Conservation (phyloP, 192 early-diverging fungal species). For the Coemansia sp. region DNA sequence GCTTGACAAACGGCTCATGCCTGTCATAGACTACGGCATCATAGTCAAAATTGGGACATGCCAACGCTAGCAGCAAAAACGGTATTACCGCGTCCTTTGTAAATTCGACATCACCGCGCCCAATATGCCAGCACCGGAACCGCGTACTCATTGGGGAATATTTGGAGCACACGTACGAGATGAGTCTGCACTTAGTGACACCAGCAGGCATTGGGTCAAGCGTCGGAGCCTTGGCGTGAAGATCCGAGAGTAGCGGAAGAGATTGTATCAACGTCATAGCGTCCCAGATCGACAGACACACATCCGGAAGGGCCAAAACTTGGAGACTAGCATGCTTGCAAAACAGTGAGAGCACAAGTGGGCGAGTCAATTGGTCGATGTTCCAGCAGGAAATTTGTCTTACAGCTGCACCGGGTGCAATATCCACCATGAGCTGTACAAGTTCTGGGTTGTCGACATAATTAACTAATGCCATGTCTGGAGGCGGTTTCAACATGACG, state of each 20-base stretch:
- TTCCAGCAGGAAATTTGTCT: background rate
- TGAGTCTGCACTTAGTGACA: background rate
- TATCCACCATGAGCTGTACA: background rate
- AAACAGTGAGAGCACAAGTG: background rate
- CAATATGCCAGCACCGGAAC: background rate
- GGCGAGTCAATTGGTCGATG: no score
- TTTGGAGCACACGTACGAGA: background rate
- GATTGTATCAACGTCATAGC: background rate
- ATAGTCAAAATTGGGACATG: background rate
- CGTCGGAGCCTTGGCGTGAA: background rate
- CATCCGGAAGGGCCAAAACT: background rate
- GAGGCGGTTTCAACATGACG: background rate
- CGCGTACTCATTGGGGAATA: background rate
- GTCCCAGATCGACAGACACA: background rate
- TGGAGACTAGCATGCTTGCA: background rate
- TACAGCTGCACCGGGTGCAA: background rate
- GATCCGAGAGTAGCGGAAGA: background rate
- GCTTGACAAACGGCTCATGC: background rate
- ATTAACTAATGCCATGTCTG: background rate
- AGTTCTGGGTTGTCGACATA: background rate
- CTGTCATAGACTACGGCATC: background rate
- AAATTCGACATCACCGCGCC: background rate
- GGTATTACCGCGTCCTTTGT: background rate
- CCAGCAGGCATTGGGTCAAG: background rate
- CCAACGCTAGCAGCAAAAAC: background rate